Base-by-base conservation (phyloP, 495 filamentous ascomycete genomes). In the Sphaerosporella brunnea region DNA sequence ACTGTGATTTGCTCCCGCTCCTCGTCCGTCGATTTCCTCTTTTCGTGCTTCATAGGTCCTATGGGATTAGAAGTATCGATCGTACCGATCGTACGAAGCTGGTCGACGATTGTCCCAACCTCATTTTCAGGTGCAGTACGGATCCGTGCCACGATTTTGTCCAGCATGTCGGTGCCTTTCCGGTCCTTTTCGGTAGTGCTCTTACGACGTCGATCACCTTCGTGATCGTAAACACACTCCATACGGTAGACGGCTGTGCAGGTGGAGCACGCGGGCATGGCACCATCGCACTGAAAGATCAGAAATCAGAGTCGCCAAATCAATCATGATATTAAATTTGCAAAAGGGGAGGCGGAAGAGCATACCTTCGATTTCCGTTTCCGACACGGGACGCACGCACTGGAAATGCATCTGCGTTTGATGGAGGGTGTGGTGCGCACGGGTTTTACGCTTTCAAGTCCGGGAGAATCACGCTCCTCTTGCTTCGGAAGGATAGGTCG, bases 341-440 rank as follows among this genome's bases (percentile, higher is more conserved):
- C 21, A 41, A 18, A 10, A 10, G 23, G 44, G 24, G 35, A 23
- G 11, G 37, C 26, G 25, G 20, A 19, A 39, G 19, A 21, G 53
- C 65, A 7, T 37, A 66, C 68, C 64, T 72, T 72, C 1, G 65
- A 69, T 50, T 71, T 69, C n/a, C 69, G 59, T 42, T 64, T 67
- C 16, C 69, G 59, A 53, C 69, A 72, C 0, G 67, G 67, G 20
- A 70, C 61, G 45, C 69, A 72, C 1, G 69, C 69, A 21, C 63
- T 66, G 4, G 68, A 68, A 2, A 71, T 64, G 24, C 67, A 69
- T 24, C 63, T 49, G 15, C 69, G 57, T 53, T 61, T 61, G n/a
- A n/a, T n/a, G n/a, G n/a, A n/a, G n/a, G n/a, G n/a, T 41, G 43
- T 9, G 7, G 4, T 46, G 23, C 4, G n/a, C 13, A 9, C 23